These are phyloP conservation scores for Phytopythium kandeliae DNA, from an alignment of 352 stramenopile genomes.

Conservation along the genomic window DNA sequence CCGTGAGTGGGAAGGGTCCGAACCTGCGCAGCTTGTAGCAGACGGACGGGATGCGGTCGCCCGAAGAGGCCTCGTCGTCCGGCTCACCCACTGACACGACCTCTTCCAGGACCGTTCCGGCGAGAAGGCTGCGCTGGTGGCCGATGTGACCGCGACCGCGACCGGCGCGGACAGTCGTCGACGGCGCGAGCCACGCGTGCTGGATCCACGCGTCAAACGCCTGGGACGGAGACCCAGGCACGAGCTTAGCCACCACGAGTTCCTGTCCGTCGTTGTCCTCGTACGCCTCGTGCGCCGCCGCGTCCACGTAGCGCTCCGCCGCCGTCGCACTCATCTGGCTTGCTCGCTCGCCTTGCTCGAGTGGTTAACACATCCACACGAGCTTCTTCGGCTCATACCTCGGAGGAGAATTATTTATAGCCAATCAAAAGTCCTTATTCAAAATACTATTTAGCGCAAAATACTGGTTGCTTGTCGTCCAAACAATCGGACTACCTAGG, in stretches of 20 bases:
- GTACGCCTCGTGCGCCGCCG: conserved; percentile 32
- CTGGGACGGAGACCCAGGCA: conserved; percentile 22
- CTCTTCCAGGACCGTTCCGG: conserved; percentile 43
- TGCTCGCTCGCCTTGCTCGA: too few species aligned
- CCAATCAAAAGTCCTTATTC: background rate
- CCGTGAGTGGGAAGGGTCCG: conserved; percentile 32
- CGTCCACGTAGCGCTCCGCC: conserved; percentile 33
- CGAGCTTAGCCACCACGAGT: conserved; percentile 29
- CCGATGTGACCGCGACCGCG: conserved; percentile 36
- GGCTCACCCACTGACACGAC: conserved; percentile 45
- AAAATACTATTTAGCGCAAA: too few species aligned
- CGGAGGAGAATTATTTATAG: too few species aligned
- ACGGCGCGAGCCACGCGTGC: conserved; percentile 29
- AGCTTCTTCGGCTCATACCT: too few species aligned
- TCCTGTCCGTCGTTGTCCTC: conserved; percentile 47
- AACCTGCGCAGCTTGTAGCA: conserved; percentile 44
- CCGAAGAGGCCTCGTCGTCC: conserved; percentile 12
- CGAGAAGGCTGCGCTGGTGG: conserved; percentile 24
- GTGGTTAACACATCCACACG: too few species aligned
- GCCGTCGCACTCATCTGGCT: conserved; percentile 2
- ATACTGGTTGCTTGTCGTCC: too few species aligned
- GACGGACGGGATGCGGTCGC: conserved; percentile 33
- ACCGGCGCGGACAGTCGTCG: conserved; percentile 25
- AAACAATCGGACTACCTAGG: too few species aligned
- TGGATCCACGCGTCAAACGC: conserved; percentile 50